phyloP scores from a whole-genome alignment of 257 asterid species.

The Solanum chilense region DNA sequence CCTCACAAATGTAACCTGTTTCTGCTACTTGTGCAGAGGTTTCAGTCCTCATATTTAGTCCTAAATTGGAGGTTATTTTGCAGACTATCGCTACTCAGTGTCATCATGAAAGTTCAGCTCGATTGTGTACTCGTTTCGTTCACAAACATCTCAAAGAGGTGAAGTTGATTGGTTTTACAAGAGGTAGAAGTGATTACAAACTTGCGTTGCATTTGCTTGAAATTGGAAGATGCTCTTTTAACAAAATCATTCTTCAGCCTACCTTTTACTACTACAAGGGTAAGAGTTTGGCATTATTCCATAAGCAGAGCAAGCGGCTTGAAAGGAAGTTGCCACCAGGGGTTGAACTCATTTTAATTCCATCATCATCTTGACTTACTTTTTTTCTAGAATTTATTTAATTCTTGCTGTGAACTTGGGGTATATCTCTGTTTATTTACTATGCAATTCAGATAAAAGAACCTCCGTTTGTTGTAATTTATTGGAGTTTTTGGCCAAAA shows the following conservation, averaged over 20 bases:
- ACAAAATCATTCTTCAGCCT: background rate
- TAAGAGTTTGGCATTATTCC: background rate
- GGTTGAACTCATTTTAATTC: background rate
- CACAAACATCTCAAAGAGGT: background rate
- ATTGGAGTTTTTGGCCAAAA: no score
- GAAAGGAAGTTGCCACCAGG: background rate
- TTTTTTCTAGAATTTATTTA: no score
- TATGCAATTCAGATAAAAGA: no score
- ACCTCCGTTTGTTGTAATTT: no score
- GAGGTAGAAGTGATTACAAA: background rate
- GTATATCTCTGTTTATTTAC: no score
- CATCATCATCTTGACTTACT: background rate
- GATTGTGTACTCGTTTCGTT: background rate
- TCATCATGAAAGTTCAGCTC: background rate
- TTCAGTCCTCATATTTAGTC: background rate
- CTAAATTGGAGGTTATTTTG: background rate
- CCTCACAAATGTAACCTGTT: no score
- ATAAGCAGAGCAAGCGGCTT: no score
- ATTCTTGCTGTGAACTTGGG: no score
- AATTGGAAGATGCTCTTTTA: background rate
- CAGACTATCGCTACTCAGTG: background rate
- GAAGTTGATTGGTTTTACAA: background rate
- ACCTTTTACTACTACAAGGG: background rate
- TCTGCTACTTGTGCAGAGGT: background rate
- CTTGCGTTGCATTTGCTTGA: background rate